Conservation (phyloP, 371 early-diverging fungal genomes). For the Syncephalis fuscata region DNA sequence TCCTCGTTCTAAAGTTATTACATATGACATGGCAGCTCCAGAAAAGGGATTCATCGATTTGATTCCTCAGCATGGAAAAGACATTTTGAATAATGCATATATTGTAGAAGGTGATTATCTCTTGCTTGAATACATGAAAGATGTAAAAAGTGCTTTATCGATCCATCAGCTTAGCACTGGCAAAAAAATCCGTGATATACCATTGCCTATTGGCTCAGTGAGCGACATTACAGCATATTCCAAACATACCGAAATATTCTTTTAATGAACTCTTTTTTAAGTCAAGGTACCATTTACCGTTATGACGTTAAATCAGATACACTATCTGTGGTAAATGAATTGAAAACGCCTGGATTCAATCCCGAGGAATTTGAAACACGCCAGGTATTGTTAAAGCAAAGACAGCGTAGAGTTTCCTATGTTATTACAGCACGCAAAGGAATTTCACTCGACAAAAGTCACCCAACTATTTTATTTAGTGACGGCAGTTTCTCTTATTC, state of each 20-base stretch:
- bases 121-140: conserved; percentile 29
- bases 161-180: conserved; percentile 15
- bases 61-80: conserved; percentile 22
- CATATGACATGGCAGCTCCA: conserved; percentile 30
- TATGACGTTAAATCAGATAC: conserved; percentile 12
- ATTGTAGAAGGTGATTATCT: conserved; percentile 33
- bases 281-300: conserved; percentile 32
- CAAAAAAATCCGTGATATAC: conserved; percentile 4
- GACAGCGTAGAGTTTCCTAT: conserved; percentile 47
- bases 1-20: conserved; percentile 32
- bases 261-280: conserved; percentile 25
- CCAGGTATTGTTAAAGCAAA: conserved; percentile 36
- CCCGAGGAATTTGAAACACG: conserved; percentile 20
- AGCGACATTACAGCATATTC: conserved; percentile 4
- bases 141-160: conserved; percentile 23
- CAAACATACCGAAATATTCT: conserved; percentile 21
- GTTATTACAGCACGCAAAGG: conserved; percentile 21
- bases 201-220: conserved; percentile 14
- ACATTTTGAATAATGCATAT: conserved; percentile 16
- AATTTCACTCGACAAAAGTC: conserved; percentile 20
- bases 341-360: conserved; percentile 23
- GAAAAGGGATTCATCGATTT: conserved; percentile 33
- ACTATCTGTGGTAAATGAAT: conserved; percentile 15
- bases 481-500: conserved; percentile 43
- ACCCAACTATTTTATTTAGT: conserved; percentile 37